Conservation (phyloP, 306 rosid species). For the Casuarina cunninghamiana region DNA sequence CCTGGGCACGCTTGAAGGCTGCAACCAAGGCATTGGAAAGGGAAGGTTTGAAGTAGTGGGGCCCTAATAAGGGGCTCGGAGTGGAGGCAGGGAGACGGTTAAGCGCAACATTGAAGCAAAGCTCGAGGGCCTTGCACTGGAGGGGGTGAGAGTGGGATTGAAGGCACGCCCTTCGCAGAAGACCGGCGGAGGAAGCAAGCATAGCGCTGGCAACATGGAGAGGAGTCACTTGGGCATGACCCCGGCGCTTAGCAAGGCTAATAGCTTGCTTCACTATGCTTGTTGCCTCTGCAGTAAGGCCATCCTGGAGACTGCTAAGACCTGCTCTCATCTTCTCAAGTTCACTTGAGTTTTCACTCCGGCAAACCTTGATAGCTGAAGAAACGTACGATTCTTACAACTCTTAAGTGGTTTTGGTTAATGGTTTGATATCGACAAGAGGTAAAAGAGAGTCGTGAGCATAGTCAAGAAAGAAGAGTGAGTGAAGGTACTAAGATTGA, state of each 20-base stretch:
- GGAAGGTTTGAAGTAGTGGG: slow-evolving; percentile 65
- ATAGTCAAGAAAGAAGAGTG: neutral
- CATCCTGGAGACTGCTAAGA: slow-evolving; percentile 73
- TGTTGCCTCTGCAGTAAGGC: slow-evolving; percentile 67
- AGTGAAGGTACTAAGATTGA: slow-evolving; percentile 1
- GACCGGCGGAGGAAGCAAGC: slow-evolving; percentile 73
- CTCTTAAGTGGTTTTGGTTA: slow-evolving; percentile 10
- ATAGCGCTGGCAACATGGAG: slow-evolving; percentile 90
- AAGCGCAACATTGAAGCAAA: slow-evolving; percentile 88
- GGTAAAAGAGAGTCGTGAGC: neutral
- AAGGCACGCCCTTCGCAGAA: slow-evolving; percentile 74
- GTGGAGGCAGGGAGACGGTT: slow-evolving; percentile 84
- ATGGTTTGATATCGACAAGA: slow-evolving; percentile 23
- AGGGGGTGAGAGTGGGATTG: slow-evolving; percentile 90
- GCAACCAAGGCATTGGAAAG: slow-evolving; percentile 89
- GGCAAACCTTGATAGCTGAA: neutral
- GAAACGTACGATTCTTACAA: neutral
- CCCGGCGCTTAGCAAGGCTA: slow-evolving; percentile 68
- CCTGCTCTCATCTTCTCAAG: slow-evolving; percentile 68
- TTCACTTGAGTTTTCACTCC: neutral
- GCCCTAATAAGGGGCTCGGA: slow-evolving; percentile 59
- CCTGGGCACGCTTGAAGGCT: slow-evolving; percentile 91
- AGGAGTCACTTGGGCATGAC: slow-evolving; percentile 94
- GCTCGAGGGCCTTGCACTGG: slow-evolving; percentile 91
- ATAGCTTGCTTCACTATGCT: slow-evolving; percentile 73